Evolutionary conservation across 208 protist species (phyloP).

Genomic region (Trypanosoma cruzi): DNA sequence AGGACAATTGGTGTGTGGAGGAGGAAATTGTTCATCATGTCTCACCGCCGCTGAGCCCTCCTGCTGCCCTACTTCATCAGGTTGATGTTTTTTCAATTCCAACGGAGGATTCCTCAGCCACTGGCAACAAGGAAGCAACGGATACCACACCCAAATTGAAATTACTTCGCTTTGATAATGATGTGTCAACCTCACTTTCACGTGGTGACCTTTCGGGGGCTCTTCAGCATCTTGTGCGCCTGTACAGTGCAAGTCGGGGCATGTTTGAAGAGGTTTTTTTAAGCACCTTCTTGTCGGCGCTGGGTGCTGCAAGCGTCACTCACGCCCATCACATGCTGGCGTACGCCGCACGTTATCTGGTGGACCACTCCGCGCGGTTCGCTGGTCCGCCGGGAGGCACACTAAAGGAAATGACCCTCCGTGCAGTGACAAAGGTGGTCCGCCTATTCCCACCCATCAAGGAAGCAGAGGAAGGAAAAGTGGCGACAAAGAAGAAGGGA

Average conservation of each 20-base stretch:
- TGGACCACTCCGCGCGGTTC: conserved; percentile 54
- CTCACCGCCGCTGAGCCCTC: conserved; percentile 9
- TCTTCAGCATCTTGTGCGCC: conserved; percentile 54
- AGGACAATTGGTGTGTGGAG: conserved; percentile 15
- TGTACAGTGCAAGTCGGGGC: conserved; percentile 48
- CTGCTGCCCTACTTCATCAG: conserved; percentile 13
- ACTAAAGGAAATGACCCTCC: conserved; percentile 63
- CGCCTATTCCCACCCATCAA: conserved; percentile 51
- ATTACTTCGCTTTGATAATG: conserved; percentile 53
- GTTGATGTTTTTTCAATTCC: neutral
- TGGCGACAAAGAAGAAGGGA: conserved; percentile 15
- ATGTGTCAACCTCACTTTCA: conserved; percentile 61
- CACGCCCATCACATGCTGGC: conserved; percentile 83
- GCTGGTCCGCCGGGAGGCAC: conserved; percentile 43
- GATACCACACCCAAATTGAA: neutral
- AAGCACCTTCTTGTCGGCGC: conserved; percentile 65
- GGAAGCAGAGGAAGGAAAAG: conserved; percentile 1
- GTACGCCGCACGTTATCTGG: conserved; percentile 52
- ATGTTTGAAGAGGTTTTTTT: conserved; percentile 62
- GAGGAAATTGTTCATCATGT: conserved; percentile 22
- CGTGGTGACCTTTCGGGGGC: conserved; percentile 62
- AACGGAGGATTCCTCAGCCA: neutral
- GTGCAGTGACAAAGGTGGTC: conserved; percentile 43
- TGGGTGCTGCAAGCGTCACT: conserved; percentile 56
- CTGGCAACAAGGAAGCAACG: neutral